These are phyloP conservation scores for Neofusicoccum sp. DNA, from an alignment of 2,329 filamentous ascomycete species.

Conservation along the genomic window DNA sequence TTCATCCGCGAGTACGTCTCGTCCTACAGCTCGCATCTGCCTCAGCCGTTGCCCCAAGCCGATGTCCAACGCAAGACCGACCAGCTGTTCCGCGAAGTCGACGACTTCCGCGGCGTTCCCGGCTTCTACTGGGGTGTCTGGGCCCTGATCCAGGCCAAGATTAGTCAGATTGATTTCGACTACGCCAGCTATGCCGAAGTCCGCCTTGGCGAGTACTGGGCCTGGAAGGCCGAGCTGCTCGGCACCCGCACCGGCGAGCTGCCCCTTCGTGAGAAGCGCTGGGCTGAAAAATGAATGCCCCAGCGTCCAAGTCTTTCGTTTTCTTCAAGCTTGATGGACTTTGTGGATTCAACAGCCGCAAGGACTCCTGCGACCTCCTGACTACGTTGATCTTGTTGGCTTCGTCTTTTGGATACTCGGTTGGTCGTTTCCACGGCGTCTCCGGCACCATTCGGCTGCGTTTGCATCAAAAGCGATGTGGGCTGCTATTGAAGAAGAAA, in stretches of 20 bases:
- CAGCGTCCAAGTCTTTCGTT: not conserved
- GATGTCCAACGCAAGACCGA: conserved; percentile 38
- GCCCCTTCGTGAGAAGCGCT: conserved; percentile 76
- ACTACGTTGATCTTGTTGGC: not conserved
- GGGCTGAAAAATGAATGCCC: conserved; percentile 61
- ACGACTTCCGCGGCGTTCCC: conserved; percentile 83
- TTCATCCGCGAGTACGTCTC: conserved; percentile 85
- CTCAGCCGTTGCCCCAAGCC: conserved; percentile 24
- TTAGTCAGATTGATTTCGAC: conserved; percentile 95
- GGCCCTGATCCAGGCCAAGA: conserved; percentile 91
- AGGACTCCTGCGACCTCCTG: not conserved
- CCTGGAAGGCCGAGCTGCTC: conserved; percentile 77
- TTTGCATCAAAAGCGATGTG: not conserved
- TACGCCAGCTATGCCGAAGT: conserved; percentile 89
- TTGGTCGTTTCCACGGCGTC: not conserved
- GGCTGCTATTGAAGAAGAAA: not conserved
- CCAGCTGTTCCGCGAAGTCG: conserved; percentile 77
- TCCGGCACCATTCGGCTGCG: not conserved
- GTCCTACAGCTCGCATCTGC: conserved; percentile 60
- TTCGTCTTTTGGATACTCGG: not conserved
- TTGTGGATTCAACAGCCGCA: conserved; percentile 22
- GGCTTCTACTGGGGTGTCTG: conserved; percentile 93
- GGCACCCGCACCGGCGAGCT: conserved; percentile 66
- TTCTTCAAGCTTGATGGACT: not conserved
- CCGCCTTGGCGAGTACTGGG: conserved; percentile 88